Evolutionary conservation across 2,329 filamentous ascomycete species (phyloP), one percentile per base, ranked within the genome.

Genomic region (Leptodontidium sp.): DNA sequence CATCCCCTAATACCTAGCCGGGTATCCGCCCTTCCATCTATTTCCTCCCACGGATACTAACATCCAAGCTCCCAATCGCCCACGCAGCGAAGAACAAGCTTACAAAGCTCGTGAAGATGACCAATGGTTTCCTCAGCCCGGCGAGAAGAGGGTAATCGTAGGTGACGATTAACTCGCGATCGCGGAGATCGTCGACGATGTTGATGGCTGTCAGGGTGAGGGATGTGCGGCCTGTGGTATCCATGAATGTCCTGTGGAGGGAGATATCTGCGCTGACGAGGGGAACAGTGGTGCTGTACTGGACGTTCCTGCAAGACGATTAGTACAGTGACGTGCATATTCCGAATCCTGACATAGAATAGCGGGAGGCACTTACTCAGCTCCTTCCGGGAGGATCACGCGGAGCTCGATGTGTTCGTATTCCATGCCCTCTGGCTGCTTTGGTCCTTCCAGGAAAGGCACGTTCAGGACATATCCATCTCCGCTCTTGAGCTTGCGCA

Each of bases 381-480:
- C 93, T 64, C 96, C 96, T 81, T 99, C 96, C 5, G 96, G 96
- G 12, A 99, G 86, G 70, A 98, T 87, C 59, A 99, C 87, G 59
- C 93, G 91, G 65, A 98, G 82, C 72, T 92, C 87, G 64, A 97
- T 86, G 73, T 91, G 87, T 76, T 91, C 92, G 76, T 98, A 99
- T 80, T 93, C 92, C 32, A 97, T 83, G 58, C 95, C 95, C 82
- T 98, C 95, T 0, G 83, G 78, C 79, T 93, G 90, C 83, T 92
- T 96, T 50, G 95, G 95, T 0, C 96, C 96, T 81, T 98, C 94
- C 12, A 99, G 83, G 82, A 99, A 96, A 8, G 96, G 95, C 8
- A 98, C 90, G 78, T 93, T 97, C 69, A 99, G 86, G 11, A 97
- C 86, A 77, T 93, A 97, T n/a, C 88, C 87, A 69, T 93, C 89